Base-by-base conservation (phyloP, 768 basidiomycete genomes). In the Mycena vitilis region DNA sequence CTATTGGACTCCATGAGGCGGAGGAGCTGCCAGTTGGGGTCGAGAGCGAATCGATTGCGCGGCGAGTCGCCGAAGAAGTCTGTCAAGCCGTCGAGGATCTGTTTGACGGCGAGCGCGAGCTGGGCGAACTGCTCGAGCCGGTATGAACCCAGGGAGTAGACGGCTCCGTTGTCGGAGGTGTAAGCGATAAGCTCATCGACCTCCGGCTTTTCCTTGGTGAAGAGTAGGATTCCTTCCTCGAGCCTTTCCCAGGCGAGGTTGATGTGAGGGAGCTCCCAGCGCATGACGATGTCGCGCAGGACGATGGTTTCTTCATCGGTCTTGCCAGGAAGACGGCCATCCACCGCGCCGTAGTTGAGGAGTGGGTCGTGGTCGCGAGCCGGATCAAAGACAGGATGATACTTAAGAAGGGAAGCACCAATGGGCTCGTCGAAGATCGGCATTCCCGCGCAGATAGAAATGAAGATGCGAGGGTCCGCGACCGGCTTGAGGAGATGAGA, bases 311-410 rank as follows among this genome's bases (percentile, higher is more conserved):
- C 36, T 9, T 56, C 60, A 2, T 20, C 22, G n/a, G 67, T 48
- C 25, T 59, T 59, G 18, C 63, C 67, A 1, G 66, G 60, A 5
- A 71, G 18, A 3, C 48, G 0, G 0, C 66, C 66, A n/a, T 57
- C 63, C 7, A 25, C 51, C 1, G 47, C 62, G 15, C 66, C 66
- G 25, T 42, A 67, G 0, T 4, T 5, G 7, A 53, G 30, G 22
- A 69, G 56, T 2, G 63, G 71, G 30, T 71, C 67, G 22, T 68
- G 38, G 7, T 69, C 58, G 2, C 1, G 11, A 5, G 38, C 22
- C 4, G 58, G 53, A 18, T 66, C 52, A n/a, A 20, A 55, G 8
- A 20, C 30, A 1, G 53, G 59, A 34, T 66, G 65, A 34, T 66
- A 59, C 1, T 30, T n/a, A 34, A 22, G 13, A 2, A 65, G 23